Evolutionary conservation across 148 eudicot species (phyloP), one percentile per base, ranked within the genome.

Genomic region (Amaranthus cruentus): DNA sequence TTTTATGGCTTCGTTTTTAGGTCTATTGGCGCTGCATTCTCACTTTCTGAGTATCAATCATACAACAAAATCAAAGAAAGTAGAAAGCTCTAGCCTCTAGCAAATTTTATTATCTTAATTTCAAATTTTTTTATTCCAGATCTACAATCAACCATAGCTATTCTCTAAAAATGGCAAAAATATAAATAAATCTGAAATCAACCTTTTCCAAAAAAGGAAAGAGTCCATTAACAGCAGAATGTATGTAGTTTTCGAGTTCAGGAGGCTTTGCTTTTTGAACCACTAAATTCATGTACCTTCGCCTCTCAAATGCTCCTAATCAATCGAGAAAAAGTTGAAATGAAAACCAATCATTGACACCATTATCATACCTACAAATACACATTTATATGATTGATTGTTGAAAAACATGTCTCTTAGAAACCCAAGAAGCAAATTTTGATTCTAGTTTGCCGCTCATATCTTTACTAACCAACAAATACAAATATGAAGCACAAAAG

Each of bases 181-280:
- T 48, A 18, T 47, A 15, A 38, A 67, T 50, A 11, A 50, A 67
- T 28, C 4, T 18, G 73, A 54, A 73, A 47, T 53, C 14, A 43
- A 93, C 98, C 96, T 89, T 87, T 66, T 83, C 72, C 3, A 94
- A 65, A 74, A 84, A 90, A 75, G 91, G 84, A 78, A 79, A 78
- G 60, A 94, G 96, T 62, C 87, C 88, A 78, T 74, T 72, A 62
- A 94, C 88, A 46, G 96, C 78, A 56, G 92, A 85, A 75, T 80
- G 87, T 67, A 94, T 89, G 80, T 94, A 94, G 4, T 89, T 88
- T 62, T 83, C 49, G 59, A 94, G 96, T 80, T 90, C 85, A 77
- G 96, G 98, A 80, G 89, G 91, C n/a, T 79, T 81, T 73, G 98
- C 97, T 80, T 79, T 91, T 55, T 94, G 98, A 73, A 90, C 97